Evolutionary conservation across 164 flowering plant species (phyloP), one percentile per base, ranked within the genome.

Genomic region (Berberis thunbergii): DNA sequence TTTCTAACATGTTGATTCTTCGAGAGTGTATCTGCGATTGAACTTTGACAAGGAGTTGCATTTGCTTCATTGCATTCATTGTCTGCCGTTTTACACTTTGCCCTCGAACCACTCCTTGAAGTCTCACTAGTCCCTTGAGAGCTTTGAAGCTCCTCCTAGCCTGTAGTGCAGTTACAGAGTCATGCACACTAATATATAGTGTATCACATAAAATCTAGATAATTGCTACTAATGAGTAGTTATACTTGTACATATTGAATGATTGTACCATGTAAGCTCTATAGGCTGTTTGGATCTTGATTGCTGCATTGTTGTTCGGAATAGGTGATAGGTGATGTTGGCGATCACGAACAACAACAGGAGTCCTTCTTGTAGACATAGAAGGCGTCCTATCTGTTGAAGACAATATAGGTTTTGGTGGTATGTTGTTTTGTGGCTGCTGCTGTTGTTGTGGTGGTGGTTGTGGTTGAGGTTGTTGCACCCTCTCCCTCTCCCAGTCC

Each of bases 121-220:
- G 97, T 80, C 99, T 88, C 74, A 89, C 89, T 13, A 95, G 77
- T 44, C 99, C 99, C 77, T 76, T 85, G 49, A 86, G 70, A 62
- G 96, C 96, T 71, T 89, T 78, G 64, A 82, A 82, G 76, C 88
- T 91, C 78, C 88, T 85, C 75, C 99, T 87, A 38, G 92, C 97
- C 99, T 94, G 78, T 57, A 66, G 49, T 12, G 53, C 6, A 49
- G 46, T 10, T 8, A 7, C 12, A 5, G 2, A 39, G 9, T 11
- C 10, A 48, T 48, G 10, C 54, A 52, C 54, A 52, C n/a, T 1
- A 52, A 52, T 10, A 4, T 52, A 10, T 11, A 52, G 2, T 10
- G 1, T 10, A 52, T 52, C 4, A 1, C 12, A 11, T 3, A 3
- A 52, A 2, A 3, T 10, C 1, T 7, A 52, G 1, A 10, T 4